Base-by-base conservation (phyloP, 2,329 filamentous ascomycete genomes). In the Colletotrichum sp. region DNA sequence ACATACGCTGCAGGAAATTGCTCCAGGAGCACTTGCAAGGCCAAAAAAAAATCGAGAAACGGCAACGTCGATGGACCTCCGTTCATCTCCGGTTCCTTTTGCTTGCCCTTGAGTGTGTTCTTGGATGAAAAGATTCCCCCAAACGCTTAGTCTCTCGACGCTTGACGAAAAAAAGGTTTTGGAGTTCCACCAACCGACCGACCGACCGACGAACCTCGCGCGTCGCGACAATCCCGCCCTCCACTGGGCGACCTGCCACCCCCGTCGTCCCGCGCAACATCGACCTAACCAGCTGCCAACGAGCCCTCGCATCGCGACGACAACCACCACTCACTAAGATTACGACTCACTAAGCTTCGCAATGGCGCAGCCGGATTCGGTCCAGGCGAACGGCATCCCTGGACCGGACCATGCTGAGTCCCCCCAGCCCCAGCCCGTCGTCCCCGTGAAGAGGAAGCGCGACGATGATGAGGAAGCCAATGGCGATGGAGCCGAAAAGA, bases 381-480 rank as follows among this genome's bases (percentile, higher is more conserved):
- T 81, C 67, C 82, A 84, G 77, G 80, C 81, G 72, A 89, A 89
- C 82, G 88, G 88, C 79, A 82, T 84, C 71, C 80, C 84, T 70
- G 85, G 83, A 77, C 84, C 85, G 28, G 79, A 80, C 65, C 81
- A 80, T 63, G 79, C 78, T 71, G 80, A 83, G 49, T 78, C 81
- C 75, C 80, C 79, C 60, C 82, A 82, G 68, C 80, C 79, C 62
- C 82, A 82, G 69, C 80, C 83, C 67, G 81, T 82, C 69, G 80
- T 86, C 39, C 83, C 87, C 30, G 85, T 85, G 74, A 93, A 93
- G 86, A 87, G 91, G 83, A 93, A 93, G 85, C 91, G 91, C 87
- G 90, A 91, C 80, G 83, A 84, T 66, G 85, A 81, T 75, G 86
- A 88, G 78, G 87, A 87, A 8, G 80, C 77, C 15, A 77, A 74